These are phyloP conservation scores for Curvularia eragrostidis DNA, from an alignment of 2,329 filamentous ascomycete genomes.

Conservation along the genomic window DNA sequence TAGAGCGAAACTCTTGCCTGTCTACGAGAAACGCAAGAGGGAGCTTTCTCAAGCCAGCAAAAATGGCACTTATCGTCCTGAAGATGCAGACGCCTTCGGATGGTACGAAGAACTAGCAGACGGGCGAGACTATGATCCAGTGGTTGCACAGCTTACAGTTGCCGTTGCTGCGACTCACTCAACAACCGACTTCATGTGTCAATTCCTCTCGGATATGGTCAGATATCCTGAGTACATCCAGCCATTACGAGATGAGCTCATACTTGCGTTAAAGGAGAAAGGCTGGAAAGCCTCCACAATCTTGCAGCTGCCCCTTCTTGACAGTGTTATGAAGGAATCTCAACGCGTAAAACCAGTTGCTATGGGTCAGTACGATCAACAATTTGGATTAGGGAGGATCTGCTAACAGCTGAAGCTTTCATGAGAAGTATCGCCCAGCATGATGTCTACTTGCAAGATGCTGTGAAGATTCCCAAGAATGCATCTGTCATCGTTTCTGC, in stretches of 20 bases:
- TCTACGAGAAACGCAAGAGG: conserved; percentile 7
- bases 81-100: conserved; percentile 8
- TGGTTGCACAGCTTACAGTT: conserved; percentile 8
- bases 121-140: conserved; percentile 3
- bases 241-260: conserved; percentile 6
- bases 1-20: conserved; percentile 3
- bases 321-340: conserved; percentile 4
- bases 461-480: conserved; percentile 8
- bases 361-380: neutral
- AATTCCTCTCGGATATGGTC: conserved; percentile 8
- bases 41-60: neutral
- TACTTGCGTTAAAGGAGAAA: conserved; percentile 6
- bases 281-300: conserved; percentile 5
- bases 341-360: conserved; percentile 3
- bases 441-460: conserved; percentile 7
- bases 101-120: conserved; percentile 8
- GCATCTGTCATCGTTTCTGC: conserved; percentile 9
- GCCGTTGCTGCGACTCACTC: conserved; percentile 5
- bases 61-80: conserved; percentile 7
- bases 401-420: conserved; percentile 4
- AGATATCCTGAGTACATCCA: conserved; percentile 7
- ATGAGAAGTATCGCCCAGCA: conserved; percentile 7
- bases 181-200: conserved; percentile 8
- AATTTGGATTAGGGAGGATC: neutral
- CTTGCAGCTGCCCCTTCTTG: conserved; percentile 2